Conservation (phyloP, 345 rosid species). For the Pistacia integerrima region DNA sequence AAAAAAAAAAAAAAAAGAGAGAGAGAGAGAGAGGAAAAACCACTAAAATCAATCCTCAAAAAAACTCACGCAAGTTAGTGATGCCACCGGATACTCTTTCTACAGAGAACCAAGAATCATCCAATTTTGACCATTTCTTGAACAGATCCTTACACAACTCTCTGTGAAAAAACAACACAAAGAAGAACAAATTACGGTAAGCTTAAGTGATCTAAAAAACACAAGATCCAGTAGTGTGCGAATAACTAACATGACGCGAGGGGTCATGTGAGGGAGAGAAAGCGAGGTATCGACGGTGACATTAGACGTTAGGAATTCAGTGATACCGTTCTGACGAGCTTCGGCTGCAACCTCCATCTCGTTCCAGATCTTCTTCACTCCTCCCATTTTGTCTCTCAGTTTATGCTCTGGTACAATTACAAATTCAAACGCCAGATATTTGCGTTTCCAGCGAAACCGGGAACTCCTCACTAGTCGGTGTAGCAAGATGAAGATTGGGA, state of each 20-base stretch:
- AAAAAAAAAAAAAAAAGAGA: neutral
- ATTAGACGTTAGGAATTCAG: slow-evolving; percentile 43
- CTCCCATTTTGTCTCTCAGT: slow-evolving; percentile 42
- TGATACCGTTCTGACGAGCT: slow-evolving; percentile 25
- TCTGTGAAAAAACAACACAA: slow-evolving; percentile 37
- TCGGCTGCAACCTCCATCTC: slow-evolving; percentile 36
- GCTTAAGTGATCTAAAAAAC: neutral
- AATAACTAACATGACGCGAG: slow-evolving; percentile 64
- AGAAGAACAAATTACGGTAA: neutral
- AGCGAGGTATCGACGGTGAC: slow-evolving; percentile 59
- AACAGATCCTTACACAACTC: slow-evolving; percentile 84
- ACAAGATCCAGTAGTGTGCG: neutral
- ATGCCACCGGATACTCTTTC: slow-evolving; percentile 92
- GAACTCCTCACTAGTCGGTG: neutral
- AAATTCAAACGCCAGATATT: slow-evolving; percentile 4
- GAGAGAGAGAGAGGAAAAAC: too few relatives aligned
- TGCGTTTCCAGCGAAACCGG: neutral
- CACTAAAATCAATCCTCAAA: neutral
- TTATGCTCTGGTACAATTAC: neutral
- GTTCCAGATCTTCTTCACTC: slow-evolving; percentile 45
- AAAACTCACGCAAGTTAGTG: slow-evolving; percentile 79
- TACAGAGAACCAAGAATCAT: slow-evolving; percentile 65
- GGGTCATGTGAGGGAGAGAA: slow-evolving; percentile 54
- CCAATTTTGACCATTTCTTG: slow-evolving; percentile 67
- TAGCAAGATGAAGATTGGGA: too few relatives aligned